A percentile compares a stretch with the other conserved stretches of the same genome.
phyloP scores from a whole-genome alignment of 768 basidiomycete genomes.

The Peribolospora kevripleyi region DNA sequence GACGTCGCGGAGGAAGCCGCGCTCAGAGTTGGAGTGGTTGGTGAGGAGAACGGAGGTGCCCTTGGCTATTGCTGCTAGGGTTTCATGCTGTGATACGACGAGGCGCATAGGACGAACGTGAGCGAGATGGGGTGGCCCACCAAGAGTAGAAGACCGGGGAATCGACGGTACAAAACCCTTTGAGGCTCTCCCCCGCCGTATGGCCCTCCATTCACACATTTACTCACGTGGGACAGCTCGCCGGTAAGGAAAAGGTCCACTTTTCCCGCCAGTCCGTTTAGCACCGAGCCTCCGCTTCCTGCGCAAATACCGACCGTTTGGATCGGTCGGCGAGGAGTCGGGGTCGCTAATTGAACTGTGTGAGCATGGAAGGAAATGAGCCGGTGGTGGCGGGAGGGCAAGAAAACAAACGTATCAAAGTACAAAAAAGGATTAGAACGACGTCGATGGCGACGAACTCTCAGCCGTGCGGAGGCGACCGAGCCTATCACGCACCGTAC shows the following conservation, averaged over 20 bases:
- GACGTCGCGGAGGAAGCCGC: conserved; percentile 51
- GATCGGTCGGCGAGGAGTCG: conserved; percentile 9
- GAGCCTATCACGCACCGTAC: conserved; percentile 27
- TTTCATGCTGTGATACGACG: conserved; percentile 40
- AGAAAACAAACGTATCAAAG: too few species aligned
- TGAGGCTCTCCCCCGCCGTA: not conserved
- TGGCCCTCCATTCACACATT: not conserved
- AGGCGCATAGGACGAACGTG: not conserved
- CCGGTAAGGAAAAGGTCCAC: conserved; percentile 83
- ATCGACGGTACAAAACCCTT: not conserved
- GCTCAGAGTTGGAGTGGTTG: conserved; percentile 77
- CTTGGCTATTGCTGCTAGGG: conserved; percentile 49
- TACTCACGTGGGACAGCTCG: conserved; percentile 59
- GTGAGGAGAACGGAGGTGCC: conserved; percentile 52
- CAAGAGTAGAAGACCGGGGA: not conserved
- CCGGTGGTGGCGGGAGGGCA: too few species aligned
- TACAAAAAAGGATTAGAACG: too few species aligned
- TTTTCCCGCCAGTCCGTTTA: conserved; percentile 29
- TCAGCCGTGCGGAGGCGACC: too few species aligned
- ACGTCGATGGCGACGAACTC: too few species aligned
- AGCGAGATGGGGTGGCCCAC: not conserved
- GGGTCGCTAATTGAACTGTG: conserved; percentile 15
- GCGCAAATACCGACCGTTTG: conserved; percentile 64
- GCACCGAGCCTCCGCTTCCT: conserved; percentile 60
- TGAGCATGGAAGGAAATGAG: not conserved